These are phyloP conservation scores for Amaranthus tricolor DNA, from an alignment of 179 eudicot genomes.

Conservation along the genomic window DNA sequence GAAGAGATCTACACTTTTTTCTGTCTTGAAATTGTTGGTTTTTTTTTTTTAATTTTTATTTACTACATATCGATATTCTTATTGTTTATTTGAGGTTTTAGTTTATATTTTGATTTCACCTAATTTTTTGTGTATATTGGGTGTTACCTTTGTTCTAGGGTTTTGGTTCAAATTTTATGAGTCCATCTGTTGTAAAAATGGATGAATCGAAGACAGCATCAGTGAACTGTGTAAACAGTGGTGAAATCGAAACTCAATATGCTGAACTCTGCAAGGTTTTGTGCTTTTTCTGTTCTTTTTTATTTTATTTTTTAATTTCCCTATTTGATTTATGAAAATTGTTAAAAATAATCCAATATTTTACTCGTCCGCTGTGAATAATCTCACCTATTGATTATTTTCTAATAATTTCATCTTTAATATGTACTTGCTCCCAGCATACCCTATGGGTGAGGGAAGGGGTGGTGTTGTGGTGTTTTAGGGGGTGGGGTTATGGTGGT, in stretches of 20 bases:
- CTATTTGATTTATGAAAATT: not conserved
- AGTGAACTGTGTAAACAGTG: conserved; percentile 16
- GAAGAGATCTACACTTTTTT: conserved; percentile 1
- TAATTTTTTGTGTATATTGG: not conserved
- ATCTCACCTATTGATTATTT: no score
- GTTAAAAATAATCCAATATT: no score
- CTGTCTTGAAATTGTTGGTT: not conserved
- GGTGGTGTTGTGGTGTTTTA: no score
- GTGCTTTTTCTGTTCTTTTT: not conserved
- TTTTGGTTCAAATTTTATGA: conserved; percentile 19
- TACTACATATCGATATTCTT: not conserved
- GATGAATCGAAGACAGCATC: conserved; percentile 27
- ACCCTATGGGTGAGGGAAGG: no score
- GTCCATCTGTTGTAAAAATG: conserved; percentile 27
- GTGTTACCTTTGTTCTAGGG: conserved; percentile 3
- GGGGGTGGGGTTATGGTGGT: no score
- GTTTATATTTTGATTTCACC: not conserved
- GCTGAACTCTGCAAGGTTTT: conserved; percentile 41
- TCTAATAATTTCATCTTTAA: no score
- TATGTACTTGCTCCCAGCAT: no score
- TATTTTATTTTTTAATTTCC: not conserved
- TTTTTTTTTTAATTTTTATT: not conserved
- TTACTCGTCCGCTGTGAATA: no score
- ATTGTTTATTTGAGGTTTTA: not conserved
- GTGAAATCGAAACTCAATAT: conserved; percentile 37